phyloP scores from a whole-genome alignment of 1,284 basidiomycete genomes.

The Chondrostereum purpureum region DNA sequence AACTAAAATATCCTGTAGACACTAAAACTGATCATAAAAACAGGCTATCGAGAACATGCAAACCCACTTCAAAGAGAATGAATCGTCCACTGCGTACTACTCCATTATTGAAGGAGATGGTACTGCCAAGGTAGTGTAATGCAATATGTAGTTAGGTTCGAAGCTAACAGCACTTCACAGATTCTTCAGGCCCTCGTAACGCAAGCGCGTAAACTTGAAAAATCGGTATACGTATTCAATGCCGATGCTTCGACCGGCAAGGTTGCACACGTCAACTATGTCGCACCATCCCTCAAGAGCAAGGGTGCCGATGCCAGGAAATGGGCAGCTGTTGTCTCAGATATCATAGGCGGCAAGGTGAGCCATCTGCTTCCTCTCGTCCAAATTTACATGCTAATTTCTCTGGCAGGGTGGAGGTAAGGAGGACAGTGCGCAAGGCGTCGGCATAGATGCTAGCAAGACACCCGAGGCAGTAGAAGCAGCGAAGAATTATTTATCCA shows the following conservation, averaged over 20 bases:
- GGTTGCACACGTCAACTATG: conserved; percentile 84
- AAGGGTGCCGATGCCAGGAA: conserved; percentile 72
- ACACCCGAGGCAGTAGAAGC: conserved; percentile 65
- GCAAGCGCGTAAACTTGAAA: conserved; percentile 74
- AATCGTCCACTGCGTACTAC: conserved; percentile 64
- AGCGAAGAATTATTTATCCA: conserved; percentile 42
- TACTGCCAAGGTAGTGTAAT: conserved; percentile 64
- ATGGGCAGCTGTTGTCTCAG: conserved; percentile 78
- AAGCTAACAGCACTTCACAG: conserved; percentile 27
- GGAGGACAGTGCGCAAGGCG: conserved; percentile 83
- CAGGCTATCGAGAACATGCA: conserved; percentile 70
- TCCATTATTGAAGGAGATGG: conserved; percentile 69
- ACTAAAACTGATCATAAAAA: too few species aligned
- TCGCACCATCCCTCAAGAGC: conserved; percentile 59
- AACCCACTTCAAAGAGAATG: conserved; percentile 73
- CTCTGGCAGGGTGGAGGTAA: conserved; percentile 85
- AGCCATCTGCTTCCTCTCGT: conserved; percentile 12
- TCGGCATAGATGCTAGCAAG: conserved; percentile 64
- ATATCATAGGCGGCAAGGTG: conserved; percentile 85
- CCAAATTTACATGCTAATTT: conserved; percentile 5
- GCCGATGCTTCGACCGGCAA: conserved; percentile 65
- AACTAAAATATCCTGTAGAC: too few species aligned
- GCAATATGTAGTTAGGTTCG: not conserved
- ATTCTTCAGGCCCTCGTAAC: conserved; percentile 71
- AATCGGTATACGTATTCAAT: conserved; percentile 87